Evolutionary conservation across 1,284 basidiomycete genomes (phyloP), one percentile per base, ranked within the genome.

Genomic region (Leucocoprinus gongylophorus): DNA sequence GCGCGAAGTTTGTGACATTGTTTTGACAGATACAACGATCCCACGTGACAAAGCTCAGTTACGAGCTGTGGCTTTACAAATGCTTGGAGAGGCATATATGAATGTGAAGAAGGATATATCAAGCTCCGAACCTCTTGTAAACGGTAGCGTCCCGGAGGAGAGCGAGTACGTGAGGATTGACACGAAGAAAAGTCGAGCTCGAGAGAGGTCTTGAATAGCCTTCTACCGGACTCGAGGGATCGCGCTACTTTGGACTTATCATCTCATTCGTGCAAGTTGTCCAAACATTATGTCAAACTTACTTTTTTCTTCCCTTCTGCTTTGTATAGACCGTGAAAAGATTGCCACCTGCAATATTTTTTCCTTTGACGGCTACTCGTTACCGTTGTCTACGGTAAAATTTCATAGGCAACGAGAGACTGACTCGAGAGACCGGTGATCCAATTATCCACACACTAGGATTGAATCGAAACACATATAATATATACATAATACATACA

Each of bases 1-100:
- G 9, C 81, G 95, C 33, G 95, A 98, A 67, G 91, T 91, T 0
- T 95, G 92, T 64, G 95, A 99, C 61, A 80, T 83, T 18, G 79
- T 98, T 15, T 75, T 99, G 4, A 75, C 75, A 46, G 83, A 85
- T 54, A 67, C 76, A 0, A 59, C 61, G 3, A 63, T 86, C 40
- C 51, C 77, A 0, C 72, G 79, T 4, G 72, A 78, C 49, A 91
- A 91, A 65, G 74, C 83, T 1, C 74, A 81, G 42, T 70, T 94
- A 53, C 78, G 93, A 12, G 92, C 91, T 0, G 75, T 89, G 5
- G 93, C 89, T 0, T 64, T 97, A 58, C 88, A 90, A 61, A 81
- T 94, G 40, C 76, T 97, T 32, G 92, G 91, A 23, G 73, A 75
- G 56, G 72, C 72, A 17, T 90, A 83, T 61, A 71, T 80, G 63